Evolutionary conservation across 2,329 filamentous ascomycete species (phyloP), one percentile per base, ranked within the genome.

Genomic region (Ascochyta koolunga): DNA sequence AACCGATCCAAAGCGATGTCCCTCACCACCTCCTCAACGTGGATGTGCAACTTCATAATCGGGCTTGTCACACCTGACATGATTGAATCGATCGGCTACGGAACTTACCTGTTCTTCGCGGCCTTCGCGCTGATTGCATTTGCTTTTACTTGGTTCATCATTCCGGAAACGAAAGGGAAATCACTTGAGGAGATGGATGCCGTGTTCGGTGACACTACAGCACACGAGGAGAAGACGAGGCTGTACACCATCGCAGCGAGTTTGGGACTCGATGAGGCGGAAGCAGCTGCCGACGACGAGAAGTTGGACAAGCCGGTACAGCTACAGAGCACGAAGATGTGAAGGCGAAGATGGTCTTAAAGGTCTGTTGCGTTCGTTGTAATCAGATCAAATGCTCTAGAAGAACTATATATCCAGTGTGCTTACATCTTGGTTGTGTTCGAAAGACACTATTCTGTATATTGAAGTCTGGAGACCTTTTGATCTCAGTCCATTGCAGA

Each of bases 141-240:
- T 38, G 65, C 72, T 42, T 77, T 76, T 62, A 69, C 75, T 6
- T 77, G 66, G 64, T 87, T 88, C 68, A 84, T 86, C 73, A 61
- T 95, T 66, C 61, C 58, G 2, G 61, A 95, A 79, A 96, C 91
- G 43, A 95, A 93, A 80, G 89, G 89, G 4, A 82, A 91, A 10
- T 85, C 83, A 0, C 82, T 95, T 13, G 91, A 96, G 73, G 84
- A 95, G 75, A 86, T 96, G 50, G 90, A 95, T 78, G 85, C 83
- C 79, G 92, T 93, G 87, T 87, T 93, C 82, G 89, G 91, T 78
- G 89, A 93, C 83, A 86, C 84, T 32, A 90, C 83, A 6, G 88
- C 89, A 37, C 85, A 89, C 58, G 59, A 67, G 38, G 64, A 66
- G 58, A 67, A 67, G 54, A 59, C 32, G 2, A 57, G 64, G 32